These are phyloP conservation scores for Mrakia gelida DNA, from an alignment of 768 basidiomycete species.

Conservation along the genomic window DNA sequence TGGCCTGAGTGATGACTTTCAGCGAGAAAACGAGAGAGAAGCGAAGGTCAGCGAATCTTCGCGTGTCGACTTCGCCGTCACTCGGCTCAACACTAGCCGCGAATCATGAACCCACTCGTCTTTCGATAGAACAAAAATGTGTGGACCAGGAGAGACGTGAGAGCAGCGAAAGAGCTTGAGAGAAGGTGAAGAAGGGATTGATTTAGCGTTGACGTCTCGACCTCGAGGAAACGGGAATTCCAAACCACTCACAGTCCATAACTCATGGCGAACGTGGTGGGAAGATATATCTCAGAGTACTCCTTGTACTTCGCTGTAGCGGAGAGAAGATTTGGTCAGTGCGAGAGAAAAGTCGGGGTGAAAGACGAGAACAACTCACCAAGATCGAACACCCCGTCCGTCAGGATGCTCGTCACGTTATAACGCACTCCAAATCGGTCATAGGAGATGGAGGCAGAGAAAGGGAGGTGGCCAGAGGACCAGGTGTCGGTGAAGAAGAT, in stretches of 20 bases:
- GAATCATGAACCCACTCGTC: no score
- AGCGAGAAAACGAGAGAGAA: neutral
- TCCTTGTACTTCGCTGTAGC: conserved; percentile 69
- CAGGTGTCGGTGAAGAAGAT: conserved; percentile 90
- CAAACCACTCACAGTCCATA: conserved; percentile 57
- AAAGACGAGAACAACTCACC: no score
- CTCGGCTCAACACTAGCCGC: no score
- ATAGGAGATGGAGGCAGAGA: conserved; percentile 69
- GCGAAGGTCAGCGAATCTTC: no score
- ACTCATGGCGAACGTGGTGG: conserved; percentile 81
- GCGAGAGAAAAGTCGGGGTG: no score
- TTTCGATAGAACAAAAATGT: no score
- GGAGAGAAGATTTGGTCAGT: conserved; percentile 41
- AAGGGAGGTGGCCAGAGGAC: conserved; percentile 77
- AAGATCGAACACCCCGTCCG: conserved; percentile 42
- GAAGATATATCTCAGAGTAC: conserved; percentile 88
- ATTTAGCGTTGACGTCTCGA: no score
- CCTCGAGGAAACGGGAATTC: conserved; percentile 32
- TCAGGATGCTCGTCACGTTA: conserved; percentile 67
- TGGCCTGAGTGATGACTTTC: no score
- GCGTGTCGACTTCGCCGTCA: no score
- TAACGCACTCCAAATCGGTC: conserved; percentile 76
- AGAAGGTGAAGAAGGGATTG: no score
- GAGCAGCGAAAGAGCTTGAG: no score
- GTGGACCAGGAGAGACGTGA: no score